Conservation (phyloP, 108 stramenopile genomes). For the Cyclotella choctawhatcheeana region DNA sequence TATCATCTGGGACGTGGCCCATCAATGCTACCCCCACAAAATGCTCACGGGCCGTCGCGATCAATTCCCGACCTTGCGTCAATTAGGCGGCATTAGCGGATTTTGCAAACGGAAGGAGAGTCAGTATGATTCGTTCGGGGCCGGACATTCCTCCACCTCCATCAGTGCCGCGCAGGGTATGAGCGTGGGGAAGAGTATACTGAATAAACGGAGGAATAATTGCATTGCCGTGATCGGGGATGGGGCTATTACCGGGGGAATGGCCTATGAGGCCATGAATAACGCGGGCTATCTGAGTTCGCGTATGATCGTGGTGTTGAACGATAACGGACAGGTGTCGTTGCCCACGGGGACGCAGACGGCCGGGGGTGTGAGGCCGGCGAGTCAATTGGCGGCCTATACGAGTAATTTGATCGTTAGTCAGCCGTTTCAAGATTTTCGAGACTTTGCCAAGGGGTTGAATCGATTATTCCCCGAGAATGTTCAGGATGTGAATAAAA, state of each 20-base stretch:
- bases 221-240: slow-evolving; percentile 98
- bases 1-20: slow-evolving; percentile 98
- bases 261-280: slow-evolving; percentile 99
- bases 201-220: slow-evolving; percentile 90
- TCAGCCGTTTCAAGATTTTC: slow-evolving; percentile 95
- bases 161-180: slow-evolving; percentile 96
- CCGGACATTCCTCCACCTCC: slow-evolving; percentile 93
- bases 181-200: slow-evolving; percentile 90
- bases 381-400: slow-evolving; percentile 89
- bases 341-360: slow-evolving; percentile 96
- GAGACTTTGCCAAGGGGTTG: slow-evolving; percentile 92
- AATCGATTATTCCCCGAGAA: slow-evolving; percentile 92
- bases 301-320: slow-evolving; percentile 96
- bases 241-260: slow-evolving; percentile 98
- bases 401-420: slow-evolving; percentile 93
- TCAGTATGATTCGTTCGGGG: slow-evolving; percentile 96
- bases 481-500: slow-evolving; percentile 95
- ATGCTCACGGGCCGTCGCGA: slow-evolving; percentile 94
- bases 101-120: slow-evolving; percentile 96
- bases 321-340: slow-evolving; percentile 98
- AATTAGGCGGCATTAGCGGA: slow-evolving; percentile 91
- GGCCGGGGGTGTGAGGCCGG: slow-evolving; percentile 93
- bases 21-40: slow-evolving; percentile 98
- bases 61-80: slow-evolving; percentile 83
- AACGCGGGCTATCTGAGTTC: slow-evolving; percentile 91